Evolutionary conservation across 169 alveolate genomes (phyloP).

Genomic region (Eimeria praecox): DNA sequence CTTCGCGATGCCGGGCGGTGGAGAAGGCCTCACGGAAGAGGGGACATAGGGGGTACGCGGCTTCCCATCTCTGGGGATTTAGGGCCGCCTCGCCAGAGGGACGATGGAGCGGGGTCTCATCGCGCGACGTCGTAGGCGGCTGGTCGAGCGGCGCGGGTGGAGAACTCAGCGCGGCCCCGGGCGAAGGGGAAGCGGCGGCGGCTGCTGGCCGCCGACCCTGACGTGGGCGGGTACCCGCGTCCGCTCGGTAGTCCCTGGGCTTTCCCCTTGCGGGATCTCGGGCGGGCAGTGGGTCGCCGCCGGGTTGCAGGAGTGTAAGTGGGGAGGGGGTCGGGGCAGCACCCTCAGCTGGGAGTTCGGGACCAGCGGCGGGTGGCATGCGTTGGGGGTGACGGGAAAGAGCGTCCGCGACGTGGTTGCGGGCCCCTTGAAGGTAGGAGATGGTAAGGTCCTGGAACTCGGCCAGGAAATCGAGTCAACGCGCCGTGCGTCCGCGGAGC

Average conservation of each 20-base stretch:
- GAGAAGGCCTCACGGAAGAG: background rate
- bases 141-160: background rate
- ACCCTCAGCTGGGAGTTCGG: background rate
- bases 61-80: background rate
- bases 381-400: background rate
- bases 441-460: too few relatives aligned
- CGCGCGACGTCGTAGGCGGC: background rate
- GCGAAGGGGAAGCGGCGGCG: background rate
- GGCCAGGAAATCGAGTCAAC: too few relatives aligned
- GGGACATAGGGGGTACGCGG: background rate
- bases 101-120: background rate
- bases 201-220: background rate
- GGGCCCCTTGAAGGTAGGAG: too few relatives aligned
- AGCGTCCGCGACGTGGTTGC: background rate
- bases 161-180: background rate
- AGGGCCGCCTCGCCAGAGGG: background rate
- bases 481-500: constrained; percentile 1
- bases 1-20: background rate
- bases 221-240: background rate
- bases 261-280: background rate
- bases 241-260: constrained; percentile 3
- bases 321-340: background rate
- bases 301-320: background rate
- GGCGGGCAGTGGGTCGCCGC: background rate
- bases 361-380: background rate